Evolutionary conservation across 2,329 filamentous ascomycete genomes (phyloP), one percentile per base, ranked within the genome.

Genomic region (Fusarium sterilihyphosum): DNA sequence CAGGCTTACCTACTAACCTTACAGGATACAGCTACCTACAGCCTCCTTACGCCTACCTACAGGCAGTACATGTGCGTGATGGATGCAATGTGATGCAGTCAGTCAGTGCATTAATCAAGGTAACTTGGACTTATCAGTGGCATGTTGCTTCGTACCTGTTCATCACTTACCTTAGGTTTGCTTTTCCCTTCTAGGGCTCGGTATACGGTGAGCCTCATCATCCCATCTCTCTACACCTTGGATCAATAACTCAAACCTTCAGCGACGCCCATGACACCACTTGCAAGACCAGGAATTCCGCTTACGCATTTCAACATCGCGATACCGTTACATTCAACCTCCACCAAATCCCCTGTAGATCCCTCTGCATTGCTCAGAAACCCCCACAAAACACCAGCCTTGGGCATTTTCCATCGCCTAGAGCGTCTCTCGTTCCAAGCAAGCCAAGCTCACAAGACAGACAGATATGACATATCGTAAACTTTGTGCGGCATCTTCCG

Each of bases 391-490:
- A 38, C n/a, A 35, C 37, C 31, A 43, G 53, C 47, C 37, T 67
- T 47, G 53, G 5, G 20, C 61, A 70, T 65, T 70, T 65, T 64
- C 37, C 47, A 44, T 65, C 67, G 65, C 67, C 16, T 70, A 66
- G 37, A 49, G 67, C 67, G 67, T 50, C 53, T 70, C 64, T 44
- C 31, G 38, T 31, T 61, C 38, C 33, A 44, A 26, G 43, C 38
- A 44, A 44, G 43, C 38, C 31, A 44, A 58, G 50, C 49, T 43
- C 29, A 16, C 13, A 47, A 35, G 33, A 18, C 35, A 37, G 33
- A 46, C 56, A 35, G 33, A 44, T 49, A 44, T 56, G 53, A 59
- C 41, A 59, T 59, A 37, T 62, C 57, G 40, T 47, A 52, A 31
- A 52, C 29, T n/a, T 22, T 18, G 31, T 24, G 43, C 61, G 35